A percentile compares a stretch with the other conserved stretches of the same genome.
phyloP scores from a whole-genome alignment of 2,329 filamentous ascomycete species.

The Daldinia sp. region DNA sequence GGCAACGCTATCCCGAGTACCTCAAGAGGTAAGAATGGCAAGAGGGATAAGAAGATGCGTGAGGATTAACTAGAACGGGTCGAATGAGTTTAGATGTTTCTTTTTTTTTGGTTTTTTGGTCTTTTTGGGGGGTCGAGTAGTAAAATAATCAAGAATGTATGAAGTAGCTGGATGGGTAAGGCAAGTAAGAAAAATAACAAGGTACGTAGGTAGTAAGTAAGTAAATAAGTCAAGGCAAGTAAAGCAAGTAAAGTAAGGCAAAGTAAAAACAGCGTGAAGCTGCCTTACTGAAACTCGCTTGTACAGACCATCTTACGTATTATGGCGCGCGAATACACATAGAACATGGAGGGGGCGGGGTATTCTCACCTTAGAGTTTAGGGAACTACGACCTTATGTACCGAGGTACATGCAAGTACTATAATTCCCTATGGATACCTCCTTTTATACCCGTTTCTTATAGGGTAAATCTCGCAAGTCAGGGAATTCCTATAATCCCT shows the following conservation, averaged over 20 bases:
- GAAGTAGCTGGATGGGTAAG: slow-evolving; percentile 10
- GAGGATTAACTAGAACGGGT: background rate
- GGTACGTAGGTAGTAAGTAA: background rate
- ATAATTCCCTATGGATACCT: background rate
- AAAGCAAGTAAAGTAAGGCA: background rate
- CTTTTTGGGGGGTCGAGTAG: too few relatives aligned
- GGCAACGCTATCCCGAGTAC: too few relatives aligned
- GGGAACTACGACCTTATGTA: background rate
- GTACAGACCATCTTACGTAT: slow-evolving; percentile 21
- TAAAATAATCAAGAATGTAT: background rate
- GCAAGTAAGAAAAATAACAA: background rate
- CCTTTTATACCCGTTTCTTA: too few relatives aligned
- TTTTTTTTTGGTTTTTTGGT: too few relatives aligned
- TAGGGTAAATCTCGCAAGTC: too few relatives aligned
- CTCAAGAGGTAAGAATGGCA: background rate
- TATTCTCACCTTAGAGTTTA: slow-evolving; percentile 12
- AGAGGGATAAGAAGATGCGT: background rate
- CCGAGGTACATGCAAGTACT: slow-evolving; percentile 4
- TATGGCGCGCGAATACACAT: slow-evolving; percentile 18
- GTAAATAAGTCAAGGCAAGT: slow-evolving; percentile 13
- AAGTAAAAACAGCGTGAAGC: slow-evolving; percentile 16
- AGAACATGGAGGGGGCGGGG: slow-evolving; percentile 34
- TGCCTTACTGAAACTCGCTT: slow-evolving; percentile 21
- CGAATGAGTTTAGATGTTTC: background rate
- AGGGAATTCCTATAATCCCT: background rate